Evolutionary conservation across 2,329 filamentous ascomycete species (phyloP), one percentile per base, ranked within the genome.

Genomic region (Gaeumannomyces sp.): DNA sequence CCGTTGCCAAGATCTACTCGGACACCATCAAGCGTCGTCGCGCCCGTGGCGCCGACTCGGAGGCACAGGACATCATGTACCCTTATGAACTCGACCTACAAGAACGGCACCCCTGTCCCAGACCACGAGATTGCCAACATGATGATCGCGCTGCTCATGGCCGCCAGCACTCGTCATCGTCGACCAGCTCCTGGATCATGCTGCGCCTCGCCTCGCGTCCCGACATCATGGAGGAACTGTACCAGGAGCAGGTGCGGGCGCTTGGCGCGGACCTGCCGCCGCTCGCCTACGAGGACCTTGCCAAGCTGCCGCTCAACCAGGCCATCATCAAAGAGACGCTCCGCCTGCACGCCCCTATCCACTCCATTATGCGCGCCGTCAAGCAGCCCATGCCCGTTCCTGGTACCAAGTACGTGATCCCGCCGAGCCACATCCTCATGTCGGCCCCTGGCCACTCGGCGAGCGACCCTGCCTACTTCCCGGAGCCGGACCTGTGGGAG

Each of bases 281-380:
- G 19, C 83, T 97, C 60, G 85, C 83, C 61, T 94, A 90, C 74
- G 93, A 96, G 69, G 85, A 89, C 69, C 84, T 97, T 22, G 82
- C 88, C 70, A 89, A 89, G 76, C 84, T 97, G 45, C 87, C 92
- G 61, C 85, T 97, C 27, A 91, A 96, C 80, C 83, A 89, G 71
- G 89, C 92, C 71, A 88, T 96, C 68, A 85, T 97, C 78, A 95
- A 94, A 80, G 93, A 97, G 79, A 96, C 93, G 3, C 88, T 97
- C 56, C 90, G 93, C 68, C 82, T 97, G 22, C 91, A 97, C 76
- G 90, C 93, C 1, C 93, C 93, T 1, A 97, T 98, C 72, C 93
- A 97, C 83, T 95, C 91, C 62, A 96, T 98, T 73, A 86, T 98
- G 83, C 92, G 93, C 71, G 90, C 91, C 71, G 94, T 97, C 76